Evolutionary conservation across 495 filamentous ascomycete species (phyloP).

Genomic region (Beverwykella pulmonaria): DNA sequence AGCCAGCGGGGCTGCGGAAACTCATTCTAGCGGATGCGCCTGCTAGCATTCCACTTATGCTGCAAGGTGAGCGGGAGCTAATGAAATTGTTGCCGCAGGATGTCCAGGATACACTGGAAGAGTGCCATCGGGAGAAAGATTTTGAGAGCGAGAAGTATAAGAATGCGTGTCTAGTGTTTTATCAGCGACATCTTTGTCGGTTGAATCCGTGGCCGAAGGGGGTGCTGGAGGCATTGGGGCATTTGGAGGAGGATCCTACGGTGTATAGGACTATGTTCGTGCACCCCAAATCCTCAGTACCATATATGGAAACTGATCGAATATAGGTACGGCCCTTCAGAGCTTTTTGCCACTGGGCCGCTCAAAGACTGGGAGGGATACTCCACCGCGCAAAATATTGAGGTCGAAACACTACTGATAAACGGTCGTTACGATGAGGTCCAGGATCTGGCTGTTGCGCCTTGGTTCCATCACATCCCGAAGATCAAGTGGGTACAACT

Average conservation of each 20-base stretch:
- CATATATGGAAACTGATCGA: too few relatives aligned
- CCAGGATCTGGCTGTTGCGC: background rate
- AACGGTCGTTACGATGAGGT: background rate
- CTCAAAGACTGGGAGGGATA: background rate
- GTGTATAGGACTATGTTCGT: conserved; percentile 55
- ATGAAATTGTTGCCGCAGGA: conserved; percentile 48
- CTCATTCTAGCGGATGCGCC: conserved; percentile 50
- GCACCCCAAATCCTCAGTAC: too few relatives aligned
- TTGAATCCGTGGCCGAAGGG: conserved; percentile 47
- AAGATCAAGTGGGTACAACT: background rate
- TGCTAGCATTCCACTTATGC: conserved; percentile 44
- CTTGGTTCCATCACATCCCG: background rate
- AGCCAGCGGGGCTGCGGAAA: conserved; percentile 48
- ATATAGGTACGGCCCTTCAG: background rate
- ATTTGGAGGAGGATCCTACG: conserved; percentile 51
- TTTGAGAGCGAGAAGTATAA: conserved; percentile 53
- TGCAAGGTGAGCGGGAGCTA: conserved; percentile 40
- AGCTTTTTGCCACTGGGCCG: background rate
- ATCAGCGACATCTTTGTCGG: conserved; percentile 49
- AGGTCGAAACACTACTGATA: background rate
- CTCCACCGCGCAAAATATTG: background rate
- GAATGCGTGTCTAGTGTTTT: conserved; percentile 49
- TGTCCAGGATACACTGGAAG: conserved; percentile 47
- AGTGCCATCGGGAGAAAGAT: conserved; percentile 45
- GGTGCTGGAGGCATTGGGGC: conserved; percentile 38